Evolutionary conservation across 1,284 basidiomycete species (phyloP).

Genomic region (Afroboletus lepidellus): DNA sequence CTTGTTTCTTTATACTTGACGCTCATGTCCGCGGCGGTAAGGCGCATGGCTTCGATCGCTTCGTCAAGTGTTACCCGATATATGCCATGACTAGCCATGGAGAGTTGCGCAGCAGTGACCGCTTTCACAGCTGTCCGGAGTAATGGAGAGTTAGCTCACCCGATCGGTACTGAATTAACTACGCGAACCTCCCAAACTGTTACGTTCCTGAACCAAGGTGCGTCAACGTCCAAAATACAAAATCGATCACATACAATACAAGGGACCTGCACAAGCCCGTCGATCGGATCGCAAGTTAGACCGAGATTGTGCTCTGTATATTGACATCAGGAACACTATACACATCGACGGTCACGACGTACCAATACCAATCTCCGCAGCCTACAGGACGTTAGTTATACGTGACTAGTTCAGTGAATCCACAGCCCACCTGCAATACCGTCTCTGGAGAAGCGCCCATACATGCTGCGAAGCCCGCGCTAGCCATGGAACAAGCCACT

Average conservation of each 20-base stretch:
- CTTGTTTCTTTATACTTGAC: slow-evolving; percentile 92
- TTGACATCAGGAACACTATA: slow-evolving; percentile 12
- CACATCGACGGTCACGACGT: slow-evolving; percentile 23
- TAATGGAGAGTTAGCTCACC: slow-evolving; percentile 9
- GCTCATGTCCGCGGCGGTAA: slow-evolving; percentile 88
- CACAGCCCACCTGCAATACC: slow-evolving; percentile 58
- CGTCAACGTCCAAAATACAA: slow-evolving; percentile 5
- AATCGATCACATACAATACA: slow-evolving; percentile 69
- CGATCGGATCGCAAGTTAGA: slow-evolving; percentile 90
- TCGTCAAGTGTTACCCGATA: slow-evolving; percentile 91
- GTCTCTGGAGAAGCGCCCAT: slow-evolving; percentile 86
- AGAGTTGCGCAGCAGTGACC: slow-evolving; percentile 89
- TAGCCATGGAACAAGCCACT: slow-evolving; percentile 92
- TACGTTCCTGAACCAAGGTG: slow-evolving; percentile 59
- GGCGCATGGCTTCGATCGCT: slow-evolving; percentile 93
- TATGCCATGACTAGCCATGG: slow-evolving; percentile 86
- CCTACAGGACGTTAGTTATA: slow-evolving; percentile 44
- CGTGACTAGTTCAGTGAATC: not conserved
- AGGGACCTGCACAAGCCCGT: slow-evolving; percentile 91
- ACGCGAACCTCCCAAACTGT: slow-evolving; percentile 74
- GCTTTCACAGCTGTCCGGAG: slow-evolving; percentile 72
- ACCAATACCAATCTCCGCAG: slow-evolving; percentile 94
- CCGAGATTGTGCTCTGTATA: slow-evolving; percentile 79
- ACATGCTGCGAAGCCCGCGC: slow-evolving; percentile 90
- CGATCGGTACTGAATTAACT: not conserved